These are phyloP conservation scores for Daldinia sp. DNA, from an alignment of 2,329 filamentous ascomycete genomes.

Conservation along the genomic window DNA sequence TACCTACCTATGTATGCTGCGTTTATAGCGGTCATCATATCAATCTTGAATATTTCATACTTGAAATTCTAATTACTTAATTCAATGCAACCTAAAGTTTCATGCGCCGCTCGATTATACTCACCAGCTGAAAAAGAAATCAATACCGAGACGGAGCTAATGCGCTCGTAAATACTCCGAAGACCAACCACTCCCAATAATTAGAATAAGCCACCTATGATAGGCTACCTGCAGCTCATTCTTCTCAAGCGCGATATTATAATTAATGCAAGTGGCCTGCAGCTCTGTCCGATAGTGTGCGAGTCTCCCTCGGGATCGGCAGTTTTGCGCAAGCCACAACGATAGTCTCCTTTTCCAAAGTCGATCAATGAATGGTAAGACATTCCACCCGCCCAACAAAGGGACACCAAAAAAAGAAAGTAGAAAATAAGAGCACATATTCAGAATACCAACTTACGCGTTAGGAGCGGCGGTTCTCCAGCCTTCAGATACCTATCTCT, in stretches of 20 bases:
- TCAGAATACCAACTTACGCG: not conserved
- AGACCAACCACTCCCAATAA: slow-evolving; percentile 7
- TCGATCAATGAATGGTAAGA: slow-evolving; percentile 20
- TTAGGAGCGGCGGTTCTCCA: not conserved
- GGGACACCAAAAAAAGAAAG: slow-evolving; percentile 17
- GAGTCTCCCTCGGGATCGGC: slow-evolving; percentile 30
- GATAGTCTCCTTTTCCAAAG: slow-evolving; percentile 21
- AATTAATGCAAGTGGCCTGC: slow-evolving; percentile 19
- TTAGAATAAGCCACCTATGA: slow-evolving; percentile 15
- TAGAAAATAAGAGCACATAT: slow-evolving; percentile 6
- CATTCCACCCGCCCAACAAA: slow-evolving; percentile 12
- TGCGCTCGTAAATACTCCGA: not conserved
- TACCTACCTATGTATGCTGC: too few relatives aligned
- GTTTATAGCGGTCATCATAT: not conserved
- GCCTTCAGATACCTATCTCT: not conserved
- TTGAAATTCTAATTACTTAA: not conserved
- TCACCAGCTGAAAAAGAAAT: slow-evolving; percentile 1
- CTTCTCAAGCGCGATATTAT: not conserved
- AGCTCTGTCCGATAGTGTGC: slow-evolving; percentile 32
- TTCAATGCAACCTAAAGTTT: not conserved
- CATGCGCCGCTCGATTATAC: not conserved
- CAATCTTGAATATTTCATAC: not conserved
- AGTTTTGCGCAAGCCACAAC: slow-evolving; percentile 35
- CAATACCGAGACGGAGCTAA: not conserved
- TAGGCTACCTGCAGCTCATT: not conserved